phyloP scores from a whole-genome alignment of 306 rosid genomes.

The Begonia fuchsioides region DNA sequence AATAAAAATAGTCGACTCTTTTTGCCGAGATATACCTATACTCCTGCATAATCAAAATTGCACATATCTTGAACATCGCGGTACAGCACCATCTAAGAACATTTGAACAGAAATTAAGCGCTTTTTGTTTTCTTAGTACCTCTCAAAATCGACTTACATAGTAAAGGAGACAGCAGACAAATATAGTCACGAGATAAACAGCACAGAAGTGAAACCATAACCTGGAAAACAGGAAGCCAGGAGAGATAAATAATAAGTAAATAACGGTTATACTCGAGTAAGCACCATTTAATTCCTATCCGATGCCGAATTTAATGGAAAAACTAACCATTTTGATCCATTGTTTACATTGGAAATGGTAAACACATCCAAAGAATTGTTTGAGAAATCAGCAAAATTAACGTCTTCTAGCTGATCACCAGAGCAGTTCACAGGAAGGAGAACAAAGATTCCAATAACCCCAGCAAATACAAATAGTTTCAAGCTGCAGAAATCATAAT shows the following conservation, averaged over 20 bases:
- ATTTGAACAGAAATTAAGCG: not conserved
- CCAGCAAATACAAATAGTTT: slow-evolving; percentile 74
- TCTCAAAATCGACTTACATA: slow-evolving; percentile 38
- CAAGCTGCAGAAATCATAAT: slow-evolving; percentile 34
- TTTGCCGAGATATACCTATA: slow-evolving; percentile 47
- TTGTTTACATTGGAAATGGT: slow-evolving; percentile 36
- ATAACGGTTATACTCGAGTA: too few species aligned
- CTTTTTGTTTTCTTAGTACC: not conserved
- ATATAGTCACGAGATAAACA: slow-evolving; percentile 64
- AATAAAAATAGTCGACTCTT: slow-evolving; percentile 59
- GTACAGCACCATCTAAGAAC: not conserved
- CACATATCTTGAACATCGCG: not conserved
- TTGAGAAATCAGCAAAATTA: slow-evolving; percentile 29
- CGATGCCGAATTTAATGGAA: slow-evolving; percentile 1
- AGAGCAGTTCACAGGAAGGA: slow-evolving; percentile 80
- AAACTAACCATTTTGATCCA: slow-evolving; percentile 32
- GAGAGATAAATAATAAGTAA: not conserved
- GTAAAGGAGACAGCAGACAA: slow-evolving; percentile 59
- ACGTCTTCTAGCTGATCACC: slow-evolving; percentile 41
- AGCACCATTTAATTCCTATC: not conserved
- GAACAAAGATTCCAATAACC: slow-evolving; percentile 57
- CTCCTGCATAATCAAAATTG: slow-evolving; percentile 47
- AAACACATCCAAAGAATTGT: slow-evolving; percentile 46
- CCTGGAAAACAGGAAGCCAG: slow-evolving; percentile 27
- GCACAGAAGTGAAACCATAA: slow-evolving; percentile 90